Percentiles rank a stretch among this genome's conserved stretches.
Evolutionary conservation across 805 yeast genomes (phyloP).

Genomic region (Clavispora carvajalis): DNA sequence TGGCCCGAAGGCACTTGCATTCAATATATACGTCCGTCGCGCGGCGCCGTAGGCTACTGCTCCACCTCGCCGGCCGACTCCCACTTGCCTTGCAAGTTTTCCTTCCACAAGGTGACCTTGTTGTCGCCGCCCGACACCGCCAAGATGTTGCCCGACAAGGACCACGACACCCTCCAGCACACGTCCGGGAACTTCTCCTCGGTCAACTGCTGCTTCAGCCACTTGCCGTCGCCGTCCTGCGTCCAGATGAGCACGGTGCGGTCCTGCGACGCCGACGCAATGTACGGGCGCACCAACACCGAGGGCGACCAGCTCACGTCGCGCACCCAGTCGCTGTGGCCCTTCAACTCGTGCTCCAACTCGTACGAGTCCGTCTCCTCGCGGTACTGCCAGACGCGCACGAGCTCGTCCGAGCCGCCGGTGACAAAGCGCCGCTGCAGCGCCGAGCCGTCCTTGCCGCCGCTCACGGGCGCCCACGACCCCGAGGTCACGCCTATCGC

Average conservation of each 20-base stretch:
- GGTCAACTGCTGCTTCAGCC: conserved; percentile 77
- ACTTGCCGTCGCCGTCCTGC: conserved; percentile 61
- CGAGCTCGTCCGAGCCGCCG: conserved; percentile 93
- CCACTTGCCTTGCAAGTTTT: conserved; percentile 89
- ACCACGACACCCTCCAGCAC: conserved; percentile 98
- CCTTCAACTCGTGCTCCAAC: conserved; percentile 73
- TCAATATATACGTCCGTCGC: neutral
- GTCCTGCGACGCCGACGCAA: conserved; percentile 97
- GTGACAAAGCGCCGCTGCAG: conserved; percentile 73
- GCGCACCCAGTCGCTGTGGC: conserved; percentile 97
- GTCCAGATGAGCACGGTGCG: conserved; percentile 94
- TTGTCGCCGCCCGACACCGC: conserved; percentile 97
- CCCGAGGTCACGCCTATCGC: conserved; percentile 92
- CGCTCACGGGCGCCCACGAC: conserved; percentile 79
- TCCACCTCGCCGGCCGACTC: conserved; percentile 96
- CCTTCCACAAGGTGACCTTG: conserved; percentile 95
- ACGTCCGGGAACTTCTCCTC: conserved; percentile 91
- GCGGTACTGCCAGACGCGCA: conserved; percentile 82
- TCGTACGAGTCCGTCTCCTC: conserved; percentile 51
- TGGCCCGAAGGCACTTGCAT: neutral
- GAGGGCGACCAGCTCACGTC: conserved; percentile 99
- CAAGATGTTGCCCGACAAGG: conserved; percentile 87
- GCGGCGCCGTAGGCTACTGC: conserved; percentile 41
- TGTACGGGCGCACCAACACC: conserved; percentile 75
- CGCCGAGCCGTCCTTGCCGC: conserved; percentile 24